These are phyloP conservation scores for Aspergillus nanangensis DNA, from an alignment of 495 filamentous ascomycete genomes.

Conservation along the genomic window DNA sequence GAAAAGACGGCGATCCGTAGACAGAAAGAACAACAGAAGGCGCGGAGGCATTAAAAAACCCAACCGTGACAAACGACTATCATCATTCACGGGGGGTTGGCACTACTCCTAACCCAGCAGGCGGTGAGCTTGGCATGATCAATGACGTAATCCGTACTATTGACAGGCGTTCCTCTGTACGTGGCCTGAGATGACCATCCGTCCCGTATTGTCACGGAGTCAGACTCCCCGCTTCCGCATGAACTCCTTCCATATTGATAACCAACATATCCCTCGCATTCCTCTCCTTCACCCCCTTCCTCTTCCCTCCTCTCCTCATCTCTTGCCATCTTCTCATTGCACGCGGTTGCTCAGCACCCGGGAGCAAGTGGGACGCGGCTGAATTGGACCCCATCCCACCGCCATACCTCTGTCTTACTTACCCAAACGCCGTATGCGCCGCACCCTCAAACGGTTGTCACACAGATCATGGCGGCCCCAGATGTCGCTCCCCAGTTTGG, in stretches of 20 bases:
- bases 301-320: constrained; percentile 1
- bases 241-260: too few species aligned
- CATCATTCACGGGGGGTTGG: too few species aligned
- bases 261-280: too few species aligned
- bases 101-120: neutral
- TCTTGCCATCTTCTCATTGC: neutral
- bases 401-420: neutral
- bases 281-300: constrained; percentile 13
- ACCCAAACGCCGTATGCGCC: constrained; percentile 12
- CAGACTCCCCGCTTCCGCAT: constrained; percentile 32
- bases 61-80: neutral
- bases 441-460: constrained; percentile 5
- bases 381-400: neutral
- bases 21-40: too few species aligned
- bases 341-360: neutral
- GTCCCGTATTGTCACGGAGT: constrained; percentile 34
- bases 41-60: neutral
- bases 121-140: constrained; percentile 2
- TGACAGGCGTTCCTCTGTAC: too few species aligned
- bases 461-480: constrained; percentile 62
- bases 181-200: constrained; percentile 15
- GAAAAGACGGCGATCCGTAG: neutral
- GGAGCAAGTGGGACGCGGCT: neutral
- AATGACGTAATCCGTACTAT: constrained; percentile 14
- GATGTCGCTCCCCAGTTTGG: constrained; percentile 78